A percentile compares a stretch with the other conserved stretches of the same genome.
These are phyloP conservation scores for Nowakowskiella sp. DNA, from an alignment of 192 early-diverging fungal genomes.

Conservation along the genomic window DNA sequence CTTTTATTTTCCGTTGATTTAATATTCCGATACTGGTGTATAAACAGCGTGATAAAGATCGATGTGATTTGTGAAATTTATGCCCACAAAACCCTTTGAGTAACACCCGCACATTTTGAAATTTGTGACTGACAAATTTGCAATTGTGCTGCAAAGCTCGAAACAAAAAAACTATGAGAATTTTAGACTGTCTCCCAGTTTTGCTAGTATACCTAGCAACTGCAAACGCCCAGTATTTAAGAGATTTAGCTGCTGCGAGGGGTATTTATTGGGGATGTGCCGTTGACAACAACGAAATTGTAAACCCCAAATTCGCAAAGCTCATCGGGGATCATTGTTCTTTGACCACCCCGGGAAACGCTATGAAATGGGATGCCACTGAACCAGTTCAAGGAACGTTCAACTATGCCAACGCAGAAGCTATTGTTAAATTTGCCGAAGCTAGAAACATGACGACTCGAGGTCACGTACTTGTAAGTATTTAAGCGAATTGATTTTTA, in stretches of 20 bases:
- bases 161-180: too few relatives aligned
- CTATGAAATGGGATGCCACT: slow-evolving; percentile 13
- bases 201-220: too few relatives aligned
- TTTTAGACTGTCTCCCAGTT: too few relatives aligned
- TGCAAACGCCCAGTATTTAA: too few relatives aligned
- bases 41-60: too few relatives aligned
- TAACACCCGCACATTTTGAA: too few relatives aligned
- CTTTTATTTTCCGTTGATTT: too few relatives aligned
- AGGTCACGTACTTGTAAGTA: slow-evolving; percentile 10
- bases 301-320: slow-evolving; percentile 1
- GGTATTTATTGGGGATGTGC: slow-evolving; percentile 10
- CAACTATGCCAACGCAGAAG: slow-evolving; percentile 2
- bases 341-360: slow-evolving; percentile 13
- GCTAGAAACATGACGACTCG: slow-evolving; percentile 11
- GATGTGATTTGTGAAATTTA: too few relatives aligned
- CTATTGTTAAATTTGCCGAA: slow-evolving; percentile 4
- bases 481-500: not conserved
- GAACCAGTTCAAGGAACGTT: slow-evolving; percentile 8
- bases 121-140: too few relatives aligned
- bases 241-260: slow-evolving; percentile 11
- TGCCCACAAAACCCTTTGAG: too few relatives aligned
- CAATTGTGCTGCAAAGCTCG: too few relatives aligned
- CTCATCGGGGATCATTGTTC: slow-evolving; percentile 4
- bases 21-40: too few relatives aligned
- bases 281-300: slow-evolving; percentile 8